Base-by-base conservation (phyloP, 2,329 filamentous ascomycete genomes). In the Dactylellina sp. region DNA sequence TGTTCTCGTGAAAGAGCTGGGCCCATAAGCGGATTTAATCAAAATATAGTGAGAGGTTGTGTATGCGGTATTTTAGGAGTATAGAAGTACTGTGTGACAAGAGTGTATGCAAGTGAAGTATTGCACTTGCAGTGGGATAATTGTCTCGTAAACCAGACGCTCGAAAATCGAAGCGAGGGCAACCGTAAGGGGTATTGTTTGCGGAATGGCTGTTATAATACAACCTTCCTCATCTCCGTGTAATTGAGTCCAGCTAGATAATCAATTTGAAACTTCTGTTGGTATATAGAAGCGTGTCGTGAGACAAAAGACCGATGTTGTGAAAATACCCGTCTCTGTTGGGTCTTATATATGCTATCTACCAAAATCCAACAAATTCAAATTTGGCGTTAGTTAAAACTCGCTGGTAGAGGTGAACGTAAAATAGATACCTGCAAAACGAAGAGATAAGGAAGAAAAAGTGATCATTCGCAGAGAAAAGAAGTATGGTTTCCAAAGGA, bases 1-100 rank as follows among this genome's bases (percentile, higher is more conserved):
- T 50, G 59, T 60, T 74, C 68, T 55, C 68, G 52, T 40, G 68
- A 74, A 20, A 65, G 61, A 16, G 68, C 53, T 32, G 68, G 60
- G 35, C 68, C 68, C 68, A 74, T 74, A 61, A n/a, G 56, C 25
- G 40, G 16, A 39, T 22, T 18, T 37, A 32, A 32, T 12, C 2
- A 11, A 39, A 37, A 5, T 55, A 7, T 24, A n/a, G 9, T 32
- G 28, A 32, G 28, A 35, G 6, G 12, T 6, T 52, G 28, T 24
- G 9, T 20, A n/a, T n/a, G n/a, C n/a, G n/a, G n/a, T n/a, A n/a
- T n/a, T n/a, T n/a, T n/a, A n/a, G n/a, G n/a, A n/a, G n/a, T n/a
- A n/a, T n/a, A n/a, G n/a, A n/a, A n/a, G n/a, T n/a, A n/a, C n/a
- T n/a, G n/a, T n/a, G n/a, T n/a, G n/a, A n/a, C n/a, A n/a, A n/a